Evolutionary conservation across 2,329 filamentous ascomycete species (phyloP).

Genomic region (Arthrobotrys megalospora): DNA sequence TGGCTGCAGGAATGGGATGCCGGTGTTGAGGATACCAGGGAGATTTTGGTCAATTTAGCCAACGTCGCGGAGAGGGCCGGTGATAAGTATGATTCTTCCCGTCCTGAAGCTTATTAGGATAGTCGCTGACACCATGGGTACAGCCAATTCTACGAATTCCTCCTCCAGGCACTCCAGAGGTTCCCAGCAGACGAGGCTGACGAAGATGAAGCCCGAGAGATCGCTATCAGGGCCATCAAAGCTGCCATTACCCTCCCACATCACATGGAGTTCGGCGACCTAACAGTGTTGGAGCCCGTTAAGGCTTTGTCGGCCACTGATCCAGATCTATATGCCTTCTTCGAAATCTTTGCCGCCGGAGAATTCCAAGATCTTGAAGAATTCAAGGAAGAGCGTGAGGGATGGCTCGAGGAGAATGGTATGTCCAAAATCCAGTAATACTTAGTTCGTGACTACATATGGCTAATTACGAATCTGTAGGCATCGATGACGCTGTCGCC

Average conservation of each 20-base stretch:
- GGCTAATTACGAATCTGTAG: constrained; percentile 36
- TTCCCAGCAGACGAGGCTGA: constrained; percentile 76
- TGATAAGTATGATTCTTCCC: constrained; percentile 79
- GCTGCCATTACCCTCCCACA: constrained; percentile 76
- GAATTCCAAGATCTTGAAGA: constrained; percentile 95
- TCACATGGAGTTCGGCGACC: constrained; percentile 81
- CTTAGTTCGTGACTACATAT: not conserved
- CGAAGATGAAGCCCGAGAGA: constrained; percentile 72
- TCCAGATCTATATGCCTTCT: constrained; percentile 87
- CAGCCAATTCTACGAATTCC: constrained; percentile 76
- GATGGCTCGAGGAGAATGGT: constrained; percentile 83
- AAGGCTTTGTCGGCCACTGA: constrained; percentile 90
- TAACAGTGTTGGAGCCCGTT: constrained; percentile 80
- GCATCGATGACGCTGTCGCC: constrained; percentile 77
- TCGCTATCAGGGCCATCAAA: constrained; percentile 77
- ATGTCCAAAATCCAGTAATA: constrained; percentile 66
- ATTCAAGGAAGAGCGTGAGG: constrained; percentile 91
- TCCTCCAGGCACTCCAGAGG: constrained; percentile 81
- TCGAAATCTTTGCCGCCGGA: constrained; percentile 95
- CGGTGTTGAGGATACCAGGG: constrained; percentile 84
- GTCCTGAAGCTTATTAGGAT: constrained; percentile 73
- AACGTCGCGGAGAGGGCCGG: constrained; percentile 84
- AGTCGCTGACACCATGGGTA: not conserved
- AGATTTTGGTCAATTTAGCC: constrained; percentile 85
- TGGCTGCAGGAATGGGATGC: constrained; percentile 90